Conservation (phyloP, 139 green algal genomes). For the Monoraphidium neglectum region DNA sequence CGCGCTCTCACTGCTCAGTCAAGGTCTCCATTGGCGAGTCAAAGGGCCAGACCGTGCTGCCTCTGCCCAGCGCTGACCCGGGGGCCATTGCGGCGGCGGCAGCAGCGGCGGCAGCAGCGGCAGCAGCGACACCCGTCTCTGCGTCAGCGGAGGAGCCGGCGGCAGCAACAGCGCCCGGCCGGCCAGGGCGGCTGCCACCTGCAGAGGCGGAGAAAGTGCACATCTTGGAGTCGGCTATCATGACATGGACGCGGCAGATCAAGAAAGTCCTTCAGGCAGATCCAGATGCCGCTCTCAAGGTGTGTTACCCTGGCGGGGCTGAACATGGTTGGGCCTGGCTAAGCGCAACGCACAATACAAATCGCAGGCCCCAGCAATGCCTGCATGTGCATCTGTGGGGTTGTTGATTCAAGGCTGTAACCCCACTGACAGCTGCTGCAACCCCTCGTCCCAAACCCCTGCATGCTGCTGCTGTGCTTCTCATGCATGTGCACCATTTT, state of each 20-base stretch:
- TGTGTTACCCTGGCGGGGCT: slow-evolving; percentile 1
- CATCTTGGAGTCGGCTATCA: slow-evolving; percentile 81
- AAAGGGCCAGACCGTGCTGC: slow-evolving; percentile 89
- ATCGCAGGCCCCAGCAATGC: no score
- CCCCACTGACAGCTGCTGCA: no score
- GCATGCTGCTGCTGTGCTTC: not conserved
- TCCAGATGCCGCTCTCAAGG: slow-evolving; percentile 65
- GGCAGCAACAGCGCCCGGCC: not conserved
- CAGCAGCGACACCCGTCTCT: not conserved
- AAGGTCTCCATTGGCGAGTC: slow-evolving; percentile 79
- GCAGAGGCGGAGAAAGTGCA: slow-evolving; percentile 86
- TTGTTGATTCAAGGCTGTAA: no score
- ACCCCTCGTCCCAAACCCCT: not conserved
- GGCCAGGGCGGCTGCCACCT: slow-evolving; percentile 35
- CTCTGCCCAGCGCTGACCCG: slow-evolving; percentile 56
- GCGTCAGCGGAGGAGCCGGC: not conserved
- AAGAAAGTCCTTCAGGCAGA: slow-evolving; percentile 88
- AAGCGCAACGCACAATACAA: no score
- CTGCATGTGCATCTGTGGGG: not conserved
- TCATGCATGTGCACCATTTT: not conserved
- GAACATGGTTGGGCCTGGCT: no score
- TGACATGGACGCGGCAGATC: slow-evolving; percentile 92
- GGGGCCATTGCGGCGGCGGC: not conserved
- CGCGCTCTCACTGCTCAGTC: slow-evolving; percentile 39
- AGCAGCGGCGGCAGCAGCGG: not conserved